Evolutionary conservation across 1,284 basidiomycete genomes (phyloP).

Genomic region (Austroboletus niveus): DNA sequence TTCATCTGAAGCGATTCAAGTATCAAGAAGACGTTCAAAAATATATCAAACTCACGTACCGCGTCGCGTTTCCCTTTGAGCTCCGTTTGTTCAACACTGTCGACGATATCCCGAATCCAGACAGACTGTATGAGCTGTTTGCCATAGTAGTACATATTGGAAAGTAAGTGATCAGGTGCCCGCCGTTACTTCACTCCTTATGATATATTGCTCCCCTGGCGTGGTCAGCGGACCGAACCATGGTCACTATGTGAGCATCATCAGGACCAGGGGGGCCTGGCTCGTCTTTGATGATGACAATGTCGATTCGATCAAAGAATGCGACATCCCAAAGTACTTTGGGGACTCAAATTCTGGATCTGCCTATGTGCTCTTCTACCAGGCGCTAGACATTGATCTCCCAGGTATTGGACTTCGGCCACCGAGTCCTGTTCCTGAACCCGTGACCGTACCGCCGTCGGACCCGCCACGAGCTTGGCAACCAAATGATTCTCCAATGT

Average conservation of each 20-base stretch:
- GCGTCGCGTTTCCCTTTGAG: slow-evolving; percentile 94
- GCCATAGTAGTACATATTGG: slow-evolving; percentile 98
- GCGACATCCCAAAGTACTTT: slow-evolving; percentile 91
- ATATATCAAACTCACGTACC: slow-evolving; percentile 94
- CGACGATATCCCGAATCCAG: slow-evolving; percentile 88
- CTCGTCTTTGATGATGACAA: slow-evolving; percentile 95
- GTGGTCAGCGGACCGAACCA: slow-evolving; percentile 84
- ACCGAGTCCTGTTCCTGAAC: slow-evolving; percentile 19
- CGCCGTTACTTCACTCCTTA: not conserved
- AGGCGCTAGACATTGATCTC: slow-evolving; percentile 84
- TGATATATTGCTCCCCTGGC: slow-evolving; percentile 18
- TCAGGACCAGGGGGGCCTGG: slow-evolving; percentile 86
- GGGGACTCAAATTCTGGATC: slow-evolving; percentile 88
- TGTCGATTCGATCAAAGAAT: slow-evolving; percentile 84
- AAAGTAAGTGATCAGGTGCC: slow-evolving; percentile 59
- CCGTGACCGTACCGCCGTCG: slow-evolving; percentile 17
- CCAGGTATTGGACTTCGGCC: slow-evolving; percentile 62
- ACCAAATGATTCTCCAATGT: slow-evolving; percentile 25
- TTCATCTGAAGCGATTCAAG: slow-evolving; percentile 98
- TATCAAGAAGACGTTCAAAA: slow-evolving; percentile 88
- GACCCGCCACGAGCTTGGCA: slow-evolving; percentile 12
- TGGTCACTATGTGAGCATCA: slow-evolving; percentile 95
- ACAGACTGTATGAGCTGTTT: slow-evolving; percentile 90
- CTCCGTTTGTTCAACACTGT: slow-evolving; percentile 96
- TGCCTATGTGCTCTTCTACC: slow-evolving; percentile 97